Evolutionary conservation across 768 basidiomycete genomes (phyloP).

Genomic region (Nidularia sp.): DNA sequence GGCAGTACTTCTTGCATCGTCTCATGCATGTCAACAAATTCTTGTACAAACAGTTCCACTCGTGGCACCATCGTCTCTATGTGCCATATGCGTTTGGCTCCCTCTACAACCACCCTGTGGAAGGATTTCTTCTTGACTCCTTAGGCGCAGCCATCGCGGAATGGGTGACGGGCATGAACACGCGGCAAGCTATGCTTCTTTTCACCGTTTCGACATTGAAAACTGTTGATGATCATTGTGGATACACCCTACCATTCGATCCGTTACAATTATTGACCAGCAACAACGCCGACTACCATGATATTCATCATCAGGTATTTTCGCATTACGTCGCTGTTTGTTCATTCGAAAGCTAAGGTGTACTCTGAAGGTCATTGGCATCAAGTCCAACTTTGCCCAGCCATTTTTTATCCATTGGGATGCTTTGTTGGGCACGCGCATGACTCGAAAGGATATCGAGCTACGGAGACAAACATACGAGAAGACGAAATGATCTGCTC

Average conservation of each 20-base stretch:
- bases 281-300: constrained; percentile 97
- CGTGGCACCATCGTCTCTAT: constrained; percentile 92
- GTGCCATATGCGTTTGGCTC: constrained; percentile 97
- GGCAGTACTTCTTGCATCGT: constrained; percentile 97
- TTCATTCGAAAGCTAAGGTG: constrained; percentile 10
- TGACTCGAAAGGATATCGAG: constrained; percentile 69
- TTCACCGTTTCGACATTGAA: constrained; percentile 85
- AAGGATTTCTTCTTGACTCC: constrained; percentile 88
- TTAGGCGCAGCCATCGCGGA: constrained; percentile 81
- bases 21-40: constrained; percentile 87
- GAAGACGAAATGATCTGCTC: constrained; percentile 21
- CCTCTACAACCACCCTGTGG: constrained; percentile 95
- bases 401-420: constrained; percentile 98
- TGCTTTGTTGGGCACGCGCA: constrained; percentile 72
- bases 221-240: constrained; percentile 95
- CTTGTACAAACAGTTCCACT: constrained; percentile 89
- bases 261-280: constrained; percentile 80
- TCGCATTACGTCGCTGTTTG: no score
- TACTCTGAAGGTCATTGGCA: constrained; percentile 59
- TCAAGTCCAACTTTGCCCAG: constrained; percentile 94
- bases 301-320: constrained; percentile 90
- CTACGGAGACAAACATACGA: constrained; percentile 34
- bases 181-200: constrained; percentile 80
- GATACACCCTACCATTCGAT: constrained; percentile 87
- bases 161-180: constrained; percentile 56